Base-by-base conservation (phyloP, 148 eudicot species). In the Pharnaceum exiguum region DNA sequence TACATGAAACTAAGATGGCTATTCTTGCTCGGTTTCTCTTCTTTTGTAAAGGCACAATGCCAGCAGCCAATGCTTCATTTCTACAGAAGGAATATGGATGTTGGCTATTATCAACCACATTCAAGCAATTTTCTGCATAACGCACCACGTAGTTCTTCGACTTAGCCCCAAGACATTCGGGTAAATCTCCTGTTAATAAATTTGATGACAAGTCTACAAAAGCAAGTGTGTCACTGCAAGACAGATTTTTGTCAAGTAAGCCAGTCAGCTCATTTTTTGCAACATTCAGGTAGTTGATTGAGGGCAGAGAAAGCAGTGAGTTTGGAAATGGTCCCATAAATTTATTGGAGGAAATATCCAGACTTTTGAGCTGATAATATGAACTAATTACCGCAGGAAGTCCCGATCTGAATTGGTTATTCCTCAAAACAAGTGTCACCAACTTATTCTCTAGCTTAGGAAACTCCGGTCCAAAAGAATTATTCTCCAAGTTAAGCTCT, bases 1-100 rank as follows among this genome's bases (percentile, higher is more conserved):
- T 77, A 65, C 82, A 76, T 8, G 79, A 39, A 22, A 66, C 81
- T 46, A 82, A 66, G 43, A 72, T 71, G 7, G 59, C 54, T 72
- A 75, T 74, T 13, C 74, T 71, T 38, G 38, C 45, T 39, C 55
- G 62, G 5, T 68, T 71, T 18, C 33, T 39, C 60, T 76, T 76
- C 67, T 63, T 63, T 18, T 22, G 65, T 36, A 62, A 72, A 52
- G 89, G 84, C 40, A 83, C 44, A 23, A 93, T 60, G 40, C 96
- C 96, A 27, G 79, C 98, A 47, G 98, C 98, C 66, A 93, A 70
- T 56, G 98, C 98, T 74, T 75, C 85, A 67, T 81, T 88, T 68
- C 72, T 75, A 65, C 98, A 93, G 55, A 60, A 81, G 10, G 86
- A 70, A 55, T 77, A 42, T 15, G 71, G 68, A 55, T 81, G 80